A percentile compares a stretch with the other conserved stretches of the same genome.
Evolutionary conservation across 805 yeast genomes (phyloP).

Genomic region (Priceomyces castillae): DNA sequence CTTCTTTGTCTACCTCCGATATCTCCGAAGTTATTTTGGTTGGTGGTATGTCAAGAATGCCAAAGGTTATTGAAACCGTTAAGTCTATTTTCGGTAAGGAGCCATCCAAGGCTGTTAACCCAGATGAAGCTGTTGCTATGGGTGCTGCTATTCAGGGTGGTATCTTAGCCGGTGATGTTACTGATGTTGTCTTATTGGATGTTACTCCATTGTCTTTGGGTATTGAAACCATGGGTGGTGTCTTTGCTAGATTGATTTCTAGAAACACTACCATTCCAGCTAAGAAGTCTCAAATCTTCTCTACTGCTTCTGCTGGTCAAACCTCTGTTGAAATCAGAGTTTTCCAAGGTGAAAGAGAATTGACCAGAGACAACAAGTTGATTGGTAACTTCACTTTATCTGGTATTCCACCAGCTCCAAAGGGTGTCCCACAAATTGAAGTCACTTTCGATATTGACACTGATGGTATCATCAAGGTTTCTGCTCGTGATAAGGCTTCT

Average conservation of each 20-base stretch:
- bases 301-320: slow-evolving; percentile 95
- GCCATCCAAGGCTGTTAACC: slow-evolving; percentile 91
- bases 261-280: slow-evolving; percentile 97
- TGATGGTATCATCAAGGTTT: slow-evolving; percentile 94
- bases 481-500: slow-evolving; percentile 90
- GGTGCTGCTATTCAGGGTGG: slow-evolving; percentile 99
- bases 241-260: slow-evolving; percentile 85
- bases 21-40: slow-evolving; percentile 80
- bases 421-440: slow-evolving; percentile 92
- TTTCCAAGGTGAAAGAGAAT: slow-evolving; percentile 99
- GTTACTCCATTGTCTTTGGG: slow-evolving; percentile 89
- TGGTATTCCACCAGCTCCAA: slow-evolving; percentile 94
- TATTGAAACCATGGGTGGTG: slow-evolving; percentile 98
- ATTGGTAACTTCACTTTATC: slow-evolving; percentile 94
- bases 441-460: slow-evolving; percentile 96
- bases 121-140: slow-evolving; percentile 91
- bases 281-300: slow-evolving; percentile 93
- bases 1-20: slow-evolving; percentile 61
- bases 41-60: slow-evolving; percentile 93
- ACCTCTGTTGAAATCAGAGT: slow-evolving; percentile 96
- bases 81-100: slow-evolving; percentile 73
- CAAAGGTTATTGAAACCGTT: slow-evolving; percentile 77
- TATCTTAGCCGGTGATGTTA: slow-evolving; percentile 90
- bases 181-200: slow-evolving; percentile 85
- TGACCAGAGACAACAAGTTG: slow-evolving; percentile 95